Base-by-base conservation (phyloP, 345 rosid genomes). In the Ceriops zippeliana region DNA sequence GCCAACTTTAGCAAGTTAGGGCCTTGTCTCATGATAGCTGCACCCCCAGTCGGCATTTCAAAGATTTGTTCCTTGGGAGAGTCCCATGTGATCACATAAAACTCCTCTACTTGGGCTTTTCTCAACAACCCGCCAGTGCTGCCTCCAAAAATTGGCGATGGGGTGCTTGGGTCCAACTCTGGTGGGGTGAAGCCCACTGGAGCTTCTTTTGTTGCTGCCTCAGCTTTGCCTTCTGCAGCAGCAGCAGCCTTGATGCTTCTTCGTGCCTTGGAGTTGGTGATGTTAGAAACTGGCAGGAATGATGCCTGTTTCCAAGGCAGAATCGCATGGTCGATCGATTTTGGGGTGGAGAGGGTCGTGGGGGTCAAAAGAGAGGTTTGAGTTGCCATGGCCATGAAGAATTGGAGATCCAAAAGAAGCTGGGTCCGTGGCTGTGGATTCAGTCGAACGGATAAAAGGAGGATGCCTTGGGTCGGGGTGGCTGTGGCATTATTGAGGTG, bases 11-110 rank as follows among this genome's bases (percentile, higher is more conserved):
- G 82, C 85, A 93, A 58, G 80, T 90, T 93, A 9, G 98, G 92
- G 10, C 98, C 98, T 82, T 90, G 77, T 58, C 98, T 90, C 98
- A 93, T 93, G 61, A 87, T 93, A 37, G 98, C 96, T 0, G 97
- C 98, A 0, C 98, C 98, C 7, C 96, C 97, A 0, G 97, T 93
- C 0, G 96, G 95, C 98, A 93, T 93, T 85, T 91, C 97, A 58
- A 93, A 91, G 75, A 93, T 84, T 73, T 93, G 98, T 70, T 93
- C 97, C 65, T 89, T 90, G 0, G 96, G 96, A 17, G 97, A 93
- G 2, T 87, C 89, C 98, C 98, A 91, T 52, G 98, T 90, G 21
- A 90, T 93, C 11, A 91, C 98, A 49, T 93, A 93, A 79, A 93
- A 93, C 32, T 93, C 97, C 71, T 91, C 97, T 1, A 93, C 96